Evolutionary conservation across 805 yeast species (phyloP), one percentile per base, ranked within the genome.

Genomic region (Kodamaea nitidulidarum): DNA sequence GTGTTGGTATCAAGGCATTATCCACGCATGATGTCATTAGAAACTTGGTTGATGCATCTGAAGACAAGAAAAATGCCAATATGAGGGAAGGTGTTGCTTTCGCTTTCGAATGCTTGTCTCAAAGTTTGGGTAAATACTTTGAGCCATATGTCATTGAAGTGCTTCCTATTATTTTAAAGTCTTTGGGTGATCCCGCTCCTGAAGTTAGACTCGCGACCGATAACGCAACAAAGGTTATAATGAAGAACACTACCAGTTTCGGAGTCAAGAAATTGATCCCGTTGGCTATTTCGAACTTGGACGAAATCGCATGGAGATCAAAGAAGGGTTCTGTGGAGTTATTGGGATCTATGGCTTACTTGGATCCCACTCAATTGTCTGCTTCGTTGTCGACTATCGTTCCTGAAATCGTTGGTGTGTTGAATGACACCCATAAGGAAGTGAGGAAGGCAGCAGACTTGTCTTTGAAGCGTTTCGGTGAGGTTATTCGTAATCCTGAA

Each of bases 321-420:
- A 93, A 93, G 66, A 87, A 88, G 64, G 98, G 98, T 3, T 86
- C 98, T 5, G 98, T 93, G 14, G 98, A 93, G 58, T 67, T 93
- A 38, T 74, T 93, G 33, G 99, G 99, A 62, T 81, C 96, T 16
- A 93, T 93, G 98, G 98, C 98, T 0, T 93, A 88, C 59, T 72
- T 93, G 45, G 96, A 91, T 54, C 98, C 98, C 3, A 75, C 93
- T 2, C 98, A 93, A 57, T 71, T 93, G 49, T 88, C 97, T 2
- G 76, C 90, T 0, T 88, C 96, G 0, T 70, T 93, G 50, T 84
- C 96, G 0, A 79, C 80, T 0, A 91, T 93, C 65, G 87, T 93
- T 44, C 99, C 99, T 1, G 95, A 91, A 56, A 88, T 93, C 63
- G 98, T 91, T 41, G 90, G 93, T 47, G 96, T 90, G 17, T 70